Conservation (phyloP, 176 grass and related monocot genomes). For the Carex scoparia region DNA sequence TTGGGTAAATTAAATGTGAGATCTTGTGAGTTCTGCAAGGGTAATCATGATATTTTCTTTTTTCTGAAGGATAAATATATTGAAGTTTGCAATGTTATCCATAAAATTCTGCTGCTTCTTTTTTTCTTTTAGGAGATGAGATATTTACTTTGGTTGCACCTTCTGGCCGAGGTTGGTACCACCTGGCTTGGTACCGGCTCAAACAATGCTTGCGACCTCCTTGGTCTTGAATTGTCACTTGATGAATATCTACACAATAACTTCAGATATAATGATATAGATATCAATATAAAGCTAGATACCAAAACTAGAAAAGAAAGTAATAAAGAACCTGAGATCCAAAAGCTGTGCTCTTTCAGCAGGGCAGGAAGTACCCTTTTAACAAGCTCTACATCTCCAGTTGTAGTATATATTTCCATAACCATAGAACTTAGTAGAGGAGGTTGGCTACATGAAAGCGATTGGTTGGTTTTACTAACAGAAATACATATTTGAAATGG, state of each 20-base stretch:
- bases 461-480: not conserved
- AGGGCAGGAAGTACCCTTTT: constrained; percentile 44
- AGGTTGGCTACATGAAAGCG: constrained; percentile 55
- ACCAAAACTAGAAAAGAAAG: constrained; percentile 10
- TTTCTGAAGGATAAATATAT: not conserved
- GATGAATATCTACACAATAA: constrained; percentile 56
- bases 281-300: constrained; percentile 10
- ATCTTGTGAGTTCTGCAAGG: not conserved
- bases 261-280: not conserved
- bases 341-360: constrained; percentile 88
- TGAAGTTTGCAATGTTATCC: not conserved
- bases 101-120: not conserved
- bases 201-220: constrained; percentile 47
- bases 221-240: constrained; percentile 57
- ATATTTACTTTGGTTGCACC: constrained; percentile 64
- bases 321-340: constrained; percentile 77
- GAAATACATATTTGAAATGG: constrained; percentile 2
- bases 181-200: constrained; percentile 70
- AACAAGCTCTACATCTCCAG: constrained; percentile 58
- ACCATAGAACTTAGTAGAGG: constrained; percentile 93
- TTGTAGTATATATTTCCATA: constrained; percentile 58
- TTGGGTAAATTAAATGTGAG: not conserved
- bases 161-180: constrained; percentile 94
- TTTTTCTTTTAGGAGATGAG: not conserved
- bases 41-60: not conserved